These are phyloP conservation scores for Pseudonectria buxi DNA, from an alignment of 2,329 filamentous ascomycete species.

Conservation along the genomic window DNA sequence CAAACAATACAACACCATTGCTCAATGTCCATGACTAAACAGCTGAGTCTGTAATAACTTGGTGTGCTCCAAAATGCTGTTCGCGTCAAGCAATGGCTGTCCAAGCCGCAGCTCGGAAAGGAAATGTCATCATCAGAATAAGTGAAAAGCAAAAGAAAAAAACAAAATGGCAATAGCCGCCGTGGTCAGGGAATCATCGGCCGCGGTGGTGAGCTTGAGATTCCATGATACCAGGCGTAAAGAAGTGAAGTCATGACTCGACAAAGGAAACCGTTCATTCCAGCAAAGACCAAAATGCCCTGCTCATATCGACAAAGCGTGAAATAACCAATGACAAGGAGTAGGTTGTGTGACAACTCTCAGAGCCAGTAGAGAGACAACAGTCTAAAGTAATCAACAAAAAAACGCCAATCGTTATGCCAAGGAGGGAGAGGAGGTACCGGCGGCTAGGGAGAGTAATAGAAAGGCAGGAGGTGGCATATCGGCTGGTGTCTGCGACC, in stretches of 20 bases:
- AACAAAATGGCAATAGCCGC: slow-evolving; percentile 3
- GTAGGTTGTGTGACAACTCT: slow-evolving; percentile 3
- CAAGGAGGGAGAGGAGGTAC: slow-evolving; percentile 17
- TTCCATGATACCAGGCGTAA: too few species aligned
- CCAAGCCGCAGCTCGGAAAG: too few species aligned
- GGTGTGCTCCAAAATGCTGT: not conserved
- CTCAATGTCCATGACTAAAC: not conserved
- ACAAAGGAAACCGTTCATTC: too few species aligned
- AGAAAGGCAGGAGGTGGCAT: slow-evolving; percentile 10
- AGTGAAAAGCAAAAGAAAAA: slow-evolving; percentile 1
- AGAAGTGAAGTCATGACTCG: too few species aligned
- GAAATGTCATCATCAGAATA: too few species aligned
- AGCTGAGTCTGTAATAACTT: too few species aligned
- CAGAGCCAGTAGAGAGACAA: slow-evolving; percentile 5
- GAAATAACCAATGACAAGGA: too few species aligned
- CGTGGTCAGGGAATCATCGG: too few species aligned
- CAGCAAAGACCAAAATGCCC: too few species aligned
- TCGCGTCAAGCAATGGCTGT: not conserved
- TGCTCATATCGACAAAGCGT: too few species aligned
- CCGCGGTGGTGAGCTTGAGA: too few species aligned
- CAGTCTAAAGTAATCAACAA: slow-evolving; percentile 15
- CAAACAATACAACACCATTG: not conserved
- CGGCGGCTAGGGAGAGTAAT: slow-evolving; percentile 13
- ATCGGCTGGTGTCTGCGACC: slow-evolving; percentile 2
- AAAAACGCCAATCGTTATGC: slow-evolving; percentile 36